Conservation (phyloP, 2,329 filamentous ascomycete genomes). For the Mollisia scopiformis region DNA sequence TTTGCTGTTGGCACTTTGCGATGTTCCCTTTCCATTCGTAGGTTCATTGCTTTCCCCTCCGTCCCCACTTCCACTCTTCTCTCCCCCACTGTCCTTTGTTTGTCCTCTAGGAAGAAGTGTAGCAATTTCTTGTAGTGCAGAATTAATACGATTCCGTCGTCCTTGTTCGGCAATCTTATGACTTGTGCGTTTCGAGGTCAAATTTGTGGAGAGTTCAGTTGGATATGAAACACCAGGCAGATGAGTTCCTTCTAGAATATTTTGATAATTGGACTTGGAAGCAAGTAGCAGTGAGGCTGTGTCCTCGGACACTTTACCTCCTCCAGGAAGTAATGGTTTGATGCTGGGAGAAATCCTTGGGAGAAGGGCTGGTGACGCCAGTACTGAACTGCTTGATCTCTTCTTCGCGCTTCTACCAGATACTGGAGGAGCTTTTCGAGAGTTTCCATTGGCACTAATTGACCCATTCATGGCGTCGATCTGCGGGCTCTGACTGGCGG, state of each 20-base stretch:
- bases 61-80: slow-evolving; percentile 42
- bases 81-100: slow-evolving; percentile 42
- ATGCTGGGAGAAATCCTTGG: slow-evolving; percentile 94
- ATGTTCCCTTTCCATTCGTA: slow-evolving; percentile 43
- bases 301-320: slow-evolving; percentile 57
- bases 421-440: slow-evolving; percentile 54
- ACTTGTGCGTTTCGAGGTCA: slow-evolving; percentile 94
- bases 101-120: slow-evolving; percentile 70
- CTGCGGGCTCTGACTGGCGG: slow-evolving; percentile 54
- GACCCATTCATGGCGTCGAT: slow-evolving; percentile 55
- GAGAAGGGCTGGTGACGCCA: slow-evolving; percentile 83
- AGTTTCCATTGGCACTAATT: slow-evolving; percentile 38
- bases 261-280: slow-evolving; percentile 97
- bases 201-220: slow-evolving; percentile 85
- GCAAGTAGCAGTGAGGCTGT: slow-evolving; percentile 76
- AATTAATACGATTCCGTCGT: slow-evolving; percentile 92
- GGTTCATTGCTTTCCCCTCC: slow-evolving; percentile 52
- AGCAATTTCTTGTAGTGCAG: slow-evolving; percentile 89
- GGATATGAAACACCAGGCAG: slow-evolving; percentile 91
- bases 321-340: slow-evolving; percentile 80
- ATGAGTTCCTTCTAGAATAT: slow-evolving; percentile 90
- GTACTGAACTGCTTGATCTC: slow-evolving; percentile 70
- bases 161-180: slow-evolving; percentile 99
- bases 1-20: slow-evolving; percentile 76
- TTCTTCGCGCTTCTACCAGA: slow-evolving; percentile 67